Base-by-base conservation (phyloP, 108 stramenopile species). In the Poteriospumella lacustris region DNA sequence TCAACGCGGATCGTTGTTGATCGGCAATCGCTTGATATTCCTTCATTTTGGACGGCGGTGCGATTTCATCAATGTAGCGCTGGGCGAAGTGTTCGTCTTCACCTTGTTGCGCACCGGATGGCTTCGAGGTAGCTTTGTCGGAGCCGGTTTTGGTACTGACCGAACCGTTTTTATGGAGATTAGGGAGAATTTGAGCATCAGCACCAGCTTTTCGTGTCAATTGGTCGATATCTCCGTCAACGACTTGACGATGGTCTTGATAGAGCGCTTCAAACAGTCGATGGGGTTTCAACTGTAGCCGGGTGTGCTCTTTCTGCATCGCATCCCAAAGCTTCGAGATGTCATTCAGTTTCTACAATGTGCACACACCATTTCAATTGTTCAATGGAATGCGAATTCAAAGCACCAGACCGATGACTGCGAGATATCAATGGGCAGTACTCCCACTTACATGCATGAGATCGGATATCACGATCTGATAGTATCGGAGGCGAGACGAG, bases 21-120 rank as follows among this genome's bases (percentile, higher is more conserved):
- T 15, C 34, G 19, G 64, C 64, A 36, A 68, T 39, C 36, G 19
- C 15, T 15, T 68, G 15, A 19, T 68, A 68, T 40, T 68, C 64
- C 15, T 68, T 68, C 64, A 68, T 68, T 68, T 68, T 68, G 36
- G 19, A 15, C 12, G 64, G 36, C 24, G 64, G 38, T 19, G 64
- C 64, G 40, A 68, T 68, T 19, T 68, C 64, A 40, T 36, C 34
- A 19, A 40, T 36, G 36, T 68, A 68, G 28, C 64, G 19, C 19
- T 39, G 38, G 15, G 64, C 64, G 64, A 68, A 68, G 24, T 56
- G 52, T 19, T 56, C 24, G 24, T 56, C 24, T 19, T 24, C 24
- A 56, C 15, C 52, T 56, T n/a, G n/a, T n/a, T n/a, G n/a, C n/a
- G n/a, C n/a, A n/a, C n/a, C n/a, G n/a, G n/a, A n/a, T n/a, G n/a